Conservation (phyloP, 1,284 basidiomycete genomes). For the Lentinus polychrous region DNA sequence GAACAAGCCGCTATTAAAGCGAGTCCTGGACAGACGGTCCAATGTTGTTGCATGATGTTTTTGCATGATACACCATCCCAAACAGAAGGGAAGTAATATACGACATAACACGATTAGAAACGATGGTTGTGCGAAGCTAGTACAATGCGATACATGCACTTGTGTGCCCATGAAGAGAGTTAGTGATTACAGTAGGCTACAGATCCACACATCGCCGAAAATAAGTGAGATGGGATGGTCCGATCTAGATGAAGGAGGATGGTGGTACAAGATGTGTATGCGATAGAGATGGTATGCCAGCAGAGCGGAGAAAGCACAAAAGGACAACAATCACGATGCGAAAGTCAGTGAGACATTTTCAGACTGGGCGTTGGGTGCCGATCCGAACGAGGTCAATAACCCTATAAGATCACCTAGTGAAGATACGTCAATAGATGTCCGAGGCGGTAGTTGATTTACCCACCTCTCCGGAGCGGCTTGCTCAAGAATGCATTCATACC, state of each 20-base stretch:
- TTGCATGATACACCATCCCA: background rate
- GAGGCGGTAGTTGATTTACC: slow-evolving; percentile 16
- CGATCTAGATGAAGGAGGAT: no score
- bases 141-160: no score
- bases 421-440: background rate
- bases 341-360: background rate
- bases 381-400: slow-evolving; percentile 15
- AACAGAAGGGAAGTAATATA: no score
- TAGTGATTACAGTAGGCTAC: no score
- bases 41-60: no score
- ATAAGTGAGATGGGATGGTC: no score
- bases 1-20: slow-evolving; percentile 34
- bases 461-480: slow-evolving; percentile 60
- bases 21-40: background rate
- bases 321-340: background rate
- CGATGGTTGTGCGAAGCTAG: no score
- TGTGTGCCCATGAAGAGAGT: no score
- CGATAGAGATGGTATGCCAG: no score
- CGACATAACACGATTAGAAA: no score
- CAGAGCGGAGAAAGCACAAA: background rate
- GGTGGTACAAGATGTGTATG: no score
- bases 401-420: slow-evolving; percentile 16
- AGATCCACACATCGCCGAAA: no score
- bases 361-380: background rate
- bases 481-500: slow-evolving; percentile 70